Conservation (phyloP, 83 land plant genomes). For the Picea abies region DNA sequence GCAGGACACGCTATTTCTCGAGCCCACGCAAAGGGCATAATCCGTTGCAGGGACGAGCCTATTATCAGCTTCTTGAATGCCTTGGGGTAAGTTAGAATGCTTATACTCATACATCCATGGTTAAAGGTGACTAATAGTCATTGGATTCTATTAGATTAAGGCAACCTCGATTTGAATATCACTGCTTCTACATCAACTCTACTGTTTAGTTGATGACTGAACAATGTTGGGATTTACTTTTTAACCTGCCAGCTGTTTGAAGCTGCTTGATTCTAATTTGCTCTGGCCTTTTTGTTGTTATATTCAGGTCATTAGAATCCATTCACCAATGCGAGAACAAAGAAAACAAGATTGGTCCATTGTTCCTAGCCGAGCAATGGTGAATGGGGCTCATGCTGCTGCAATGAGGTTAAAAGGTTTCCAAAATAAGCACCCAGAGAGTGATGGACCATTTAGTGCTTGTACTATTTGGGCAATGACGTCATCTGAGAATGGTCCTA, state of each 20-base stretch:
- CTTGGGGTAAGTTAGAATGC: conserved; percentile 59
- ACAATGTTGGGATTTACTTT: neutral
- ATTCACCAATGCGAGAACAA: conserved; percentile 82
- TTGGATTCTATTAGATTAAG: neutral
- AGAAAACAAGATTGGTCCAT: conserved; percentile 87
- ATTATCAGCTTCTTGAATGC: conserved; percentile 94
- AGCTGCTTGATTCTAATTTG: neutral
- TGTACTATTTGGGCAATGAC: conserved; percentile 85
- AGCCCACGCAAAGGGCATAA: conserved; percentile 89
- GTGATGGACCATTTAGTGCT: conserved; percentile 65
- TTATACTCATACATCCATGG: neutral
- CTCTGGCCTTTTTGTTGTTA: neutral
- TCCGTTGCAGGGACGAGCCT: conserved; percentile 97
- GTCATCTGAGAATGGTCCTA: conserved; percentile 36
- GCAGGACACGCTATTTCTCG: conserved; percentile 96
- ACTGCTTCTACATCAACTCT: neutral
- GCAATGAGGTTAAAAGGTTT: conserved; percentile 59
- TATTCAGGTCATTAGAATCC: conserved; percentile 78
- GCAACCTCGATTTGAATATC: neutral
- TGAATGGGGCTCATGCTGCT: conserved; percentile 63
- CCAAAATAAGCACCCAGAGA: conserved; percentile 39
- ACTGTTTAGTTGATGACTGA: neutral
- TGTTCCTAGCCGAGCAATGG: conserved; percentile 67
- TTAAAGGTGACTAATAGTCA: neutral
- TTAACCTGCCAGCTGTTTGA: neutral